Conservation (phyloP, 176 grass and related monocot species). For the Cenchrus americanus region DNA sequence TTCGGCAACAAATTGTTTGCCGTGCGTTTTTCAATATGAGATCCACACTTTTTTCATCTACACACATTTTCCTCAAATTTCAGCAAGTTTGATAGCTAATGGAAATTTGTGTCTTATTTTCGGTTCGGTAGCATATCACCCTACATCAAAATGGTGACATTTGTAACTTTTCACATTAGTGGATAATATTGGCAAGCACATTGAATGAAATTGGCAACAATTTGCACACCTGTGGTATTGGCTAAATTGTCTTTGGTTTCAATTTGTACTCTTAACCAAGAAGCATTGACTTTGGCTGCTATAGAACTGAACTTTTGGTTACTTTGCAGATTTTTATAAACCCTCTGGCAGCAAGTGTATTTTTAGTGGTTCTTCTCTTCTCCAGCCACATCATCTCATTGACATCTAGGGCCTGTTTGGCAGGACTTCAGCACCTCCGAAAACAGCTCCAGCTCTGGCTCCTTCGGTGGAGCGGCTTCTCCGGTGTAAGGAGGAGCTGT, state of each 20-base stretch:
- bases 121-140: background rate
- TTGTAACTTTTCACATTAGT: background rate
- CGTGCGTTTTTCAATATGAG: too few species aligned
- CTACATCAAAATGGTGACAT: background rate
- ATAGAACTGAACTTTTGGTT: conserved; percentile 14
- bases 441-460: too few species aligned
- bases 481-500: too few species aligned
- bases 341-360: too few species aligned
- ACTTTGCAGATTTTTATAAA: too few species aligned
- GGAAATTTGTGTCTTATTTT: background rate
- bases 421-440: too few species aligned
- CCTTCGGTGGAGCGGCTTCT: too few species aligned
- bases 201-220: background rate
- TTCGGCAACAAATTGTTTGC: too few species aligned
- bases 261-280: conserved; percentile 4
- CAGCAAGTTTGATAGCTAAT: background rate
- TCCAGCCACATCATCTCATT: too few species aligned
- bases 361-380: too few species aligned
- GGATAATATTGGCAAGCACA: conserved; percentile 16
- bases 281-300: conserved; percentile 39
- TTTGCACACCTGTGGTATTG: conserved; percentile 8
- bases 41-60: background rate
- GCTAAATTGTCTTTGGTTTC: background rate
- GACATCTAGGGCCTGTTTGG: too few species aligned
- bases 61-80: background rate